phyloP scores from a whole-genome alignment of 2,329 filamentous ascomycete species.

The Talaromyces sp. region DNA sequence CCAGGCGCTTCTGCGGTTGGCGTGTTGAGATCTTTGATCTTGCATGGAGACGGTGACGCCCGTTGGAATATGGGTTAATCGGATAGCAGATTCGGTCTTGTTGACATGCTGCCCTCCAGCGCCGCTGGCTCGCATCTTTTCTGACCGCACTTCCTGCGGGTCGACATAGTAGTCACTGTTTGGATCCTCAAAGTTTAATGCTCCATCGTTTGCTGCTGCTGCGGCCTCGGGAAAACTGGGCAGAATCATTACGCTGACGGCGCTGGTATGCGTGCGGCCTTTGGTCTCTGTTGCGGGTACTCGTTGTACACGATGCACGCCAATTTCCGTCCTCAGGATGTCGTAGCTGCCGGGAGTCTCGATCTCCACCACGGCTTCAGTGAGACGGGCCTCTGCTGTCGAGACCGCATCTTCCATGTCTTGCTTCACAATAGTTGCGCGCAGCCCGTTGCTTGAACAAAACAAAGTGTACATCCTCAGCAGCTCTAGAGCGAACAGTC shows the following conservation, averaged over 20 bases:
- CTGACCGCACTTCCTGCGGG: constrained; percentile 71
- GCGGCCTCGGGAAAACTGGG: constrained; percentile 64
- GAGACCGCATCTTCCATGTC: constrained; percentile 60
- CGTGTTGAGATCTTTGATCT: constrained; percentile 82
- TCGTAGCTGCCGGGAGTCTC: constrained; percentile 73
- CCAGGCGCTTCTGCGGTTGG: constrained; percentile 87
- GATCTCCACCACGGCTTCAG: constrained; percentile 84
- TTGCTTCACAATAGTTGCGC: constrained; percentile 68
- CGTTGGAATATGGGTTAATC: constrained; percentile 84
- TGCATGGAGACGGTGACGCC: constrained; percentile 87
- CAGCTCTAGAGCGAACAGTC: constrained; percentile 81
- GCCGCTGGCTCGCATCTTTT: constrained; percentile 87
- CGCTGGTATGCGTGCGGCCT: constrained; percentile 88
- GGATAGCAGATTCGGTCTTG: constrained; percentile 92
- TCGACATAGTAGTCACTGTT: constrained; percentile 89
- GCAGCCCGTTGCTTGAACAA: constrained; percentile 64
- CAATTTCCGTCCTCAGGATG: constrained; percentile 76
- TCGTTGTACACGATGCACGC: constrained; percentile 91
- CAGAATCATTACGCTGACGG: constrained; percentile 85
- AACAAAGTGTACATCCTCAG: constrained; percentile 85
- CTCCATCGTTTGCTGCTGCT: constrained; percentile 39
- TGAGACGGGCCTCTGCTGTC: constrained; percentile 61
- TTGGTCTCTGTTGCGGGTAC: constrained; percentile 87
- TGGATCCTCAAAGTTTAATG: constrained; percentile 68
- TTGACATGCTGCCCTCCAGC: constrained; percentile 98